Percentiles rank a stretch among this genome's conserved stretches.
These are phyloP conservation scores for Globisporangium uncinulatum DNA, from an alignment of 352 stramenopile species.

Conservation along the genomic window DNA sequence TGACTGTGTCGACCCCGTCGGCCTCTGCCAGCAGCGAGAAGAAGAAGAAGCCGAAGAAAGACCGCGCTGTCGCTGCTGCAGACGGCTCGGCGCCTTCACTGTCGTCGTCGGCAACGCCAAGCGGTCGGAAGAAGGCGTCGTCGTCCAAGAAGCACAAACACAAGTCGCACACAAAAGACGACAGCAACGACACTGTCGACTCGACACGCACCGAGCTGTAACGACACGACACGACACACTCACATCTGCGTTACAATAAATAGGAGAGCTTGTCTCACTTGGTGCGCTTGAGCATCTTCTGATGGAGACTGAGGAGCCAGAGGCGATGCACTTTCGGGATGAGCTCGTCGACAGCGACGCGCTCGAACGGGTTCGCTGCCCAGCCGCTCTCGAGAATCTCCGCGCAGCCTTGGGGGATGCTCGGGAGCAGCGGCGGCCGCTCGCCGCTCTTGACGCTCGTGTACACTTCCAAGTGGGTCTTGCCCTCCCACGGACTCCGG, in stretches of 20 bases:
- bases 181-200: conserved; percentile 9
- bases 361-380: conserved; percentile 61
- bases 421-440: conserved; percentile 57
- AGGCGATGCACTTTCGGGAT: conserved; percentile 71
- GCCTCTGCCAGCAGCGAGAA: conserved; percentile 21
- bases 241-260: conserved; percentile 1
- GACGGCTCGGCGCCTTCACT: not conserved
- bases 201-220: conserved; percentile 13
- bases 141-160: conserved; percentile 14
- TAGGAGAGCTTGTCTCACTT: conserved; percentile 21
- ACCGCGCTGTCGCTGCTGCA: not conserved
- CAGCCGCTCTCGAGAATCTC: conserved; percentile 73
- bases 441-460: conserved; percentile 64
- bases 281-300: conserved; percentile 66
- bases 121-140: conserved; percentile 20
- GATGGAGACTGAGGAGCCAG: conserved; percentile 71
- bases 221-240: too few relatives aligned
- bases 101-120: not conserved
- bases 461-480: conserved; percentile 80
- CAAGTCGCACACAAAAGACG: not conserved
- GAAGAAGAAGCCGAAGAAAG: conserved; percentile 25
- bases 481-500: conserved; percentile 65
- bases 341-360: conserved; percentile 70
- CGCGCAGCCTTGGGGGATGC: conserved; percentile 62
- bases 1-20: conserved; percentile 4